A percentile compares a stretch with the other conserved stretches of the same genome.
phyloP scores from a whole-genome alignment of 805 yeast species.

The Candida silvicultrix region DNA sequence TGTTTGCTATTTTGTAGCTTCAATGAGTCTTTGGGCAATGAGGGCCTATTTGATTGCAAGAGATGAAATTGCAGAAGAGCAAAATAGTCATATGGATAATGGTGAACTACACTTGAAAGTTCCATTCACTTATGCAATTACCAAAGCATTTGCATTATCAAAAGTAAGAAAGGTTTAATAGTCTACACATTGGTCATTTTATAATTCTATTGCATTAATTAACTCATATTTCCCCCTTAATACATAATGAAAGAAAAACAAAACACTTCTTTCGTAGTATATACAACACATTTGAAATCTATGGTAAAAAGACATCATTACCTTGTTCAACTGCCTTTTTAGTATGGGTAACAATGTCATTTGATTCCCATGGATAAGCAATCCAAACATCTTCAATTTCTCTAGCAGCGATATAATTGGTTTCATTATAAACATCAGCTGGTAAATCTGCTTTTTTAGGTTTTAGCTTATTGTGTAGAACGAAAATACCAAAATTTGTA shows the following conservation, averaged over 20 bases:
- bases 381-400: constrained; percentile 77
- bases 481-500: constrained; percentile 70
- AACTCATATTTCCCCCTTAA: too few species aligned
- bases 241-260: too few species aligned
- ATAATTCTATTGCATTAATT: neutral
- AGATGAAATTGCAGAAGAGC: constrained; percentile 28
- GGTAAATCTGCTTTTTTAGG: constrained; percentile 71
- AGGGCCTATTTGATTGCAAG: constrained; percentile 54
- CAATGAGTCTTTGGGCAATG: constrained; percentile 33
- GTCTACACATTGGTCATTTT: neutral
- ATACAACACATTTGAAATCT: too few species aligned
- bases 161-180: neutral
- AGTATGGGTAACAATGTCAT: constrained; percentile 69
- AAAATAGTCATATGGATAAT: constrained; percentile 21
- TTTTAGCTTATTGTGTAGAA: constrained; percentile 70
- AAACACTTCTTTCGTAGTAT: too few species aligned
- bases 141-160: neutral
- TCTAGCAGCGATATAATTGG: constrained; percentile 67
- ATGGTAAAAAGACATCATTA: constrained; percentile 43
- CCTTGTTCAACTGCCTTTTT: constrained; percentile 69
- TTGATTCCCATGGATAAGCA: constrained; percentile 84
- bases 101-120: constrained; percentile 9
- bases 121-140: neutral
- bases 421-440: constrained; percentile 49
- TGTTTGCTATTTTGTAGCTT: constrained; percentile 40